Evolutionary conservation across 495 filamentous ascomycete genomes (phyloP), one percentile per base, ranked within the genome.

Genomic region (Massariosphaeria phaeospora): DNA sequence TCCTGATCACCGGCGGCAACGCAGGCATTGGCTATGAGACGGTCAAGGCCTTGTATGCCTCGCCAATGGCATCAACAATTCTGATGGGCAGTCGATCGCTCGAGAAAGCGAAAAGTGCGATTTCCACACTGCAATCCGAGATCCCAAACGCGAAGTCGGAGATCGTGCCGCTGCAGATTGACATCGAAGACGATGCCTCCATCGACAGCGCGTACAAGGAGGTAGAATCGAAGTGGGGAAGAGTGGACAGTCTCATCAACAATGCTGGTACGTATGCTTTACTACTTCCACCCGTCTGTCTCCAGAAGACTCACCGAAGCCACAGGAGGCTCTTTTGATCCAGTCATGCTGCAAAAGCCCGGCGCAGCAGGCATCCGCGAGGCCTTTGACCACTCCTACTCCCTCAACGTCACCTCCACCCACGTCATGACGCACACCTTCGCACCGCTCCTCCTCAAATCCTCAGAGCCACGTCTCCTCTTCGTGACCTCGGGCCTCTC

Each of bases 401-500:
- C 21, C 29, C 17, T 54, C 54, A 62, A 62, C 48, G 43, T 54
- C 0, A 54, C 55, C 40, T 35, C 33, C 23, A 62, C 54, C 25
- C 54, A 62, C n/a, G 39, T 62, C 29, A 18, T 62, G 1, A 62
- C 59, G 12, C 4, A 9, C 15, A 39, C 21, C 33, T 58, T 62
- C 54, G 42, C 45, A 15, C 59, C 52, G 2, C 48, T 62, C 0
- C 54, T 62, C 30, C 59, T 62, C 39, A 43, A 47, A n/a, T 62
- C 59, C 33, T 41, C 35, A 3, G 13, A 24, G 13, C 53, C 59
- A 6, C 53, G 59, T 20, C 52, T 58, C 2, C 42, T 62, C 15
- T 62, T 62, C 54, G 33, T 62, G 18, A 62, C 59, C 26, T 57
- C 53, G 17, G 59, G 59, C 21, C 46, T 62, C 18, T 58, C 54